These are phyloP conservation scores for Apiospora pterosperma DNA, from an alignment of 2,329 filamentous ascomycete genomes.

Conservation along the genomic window DNA sequence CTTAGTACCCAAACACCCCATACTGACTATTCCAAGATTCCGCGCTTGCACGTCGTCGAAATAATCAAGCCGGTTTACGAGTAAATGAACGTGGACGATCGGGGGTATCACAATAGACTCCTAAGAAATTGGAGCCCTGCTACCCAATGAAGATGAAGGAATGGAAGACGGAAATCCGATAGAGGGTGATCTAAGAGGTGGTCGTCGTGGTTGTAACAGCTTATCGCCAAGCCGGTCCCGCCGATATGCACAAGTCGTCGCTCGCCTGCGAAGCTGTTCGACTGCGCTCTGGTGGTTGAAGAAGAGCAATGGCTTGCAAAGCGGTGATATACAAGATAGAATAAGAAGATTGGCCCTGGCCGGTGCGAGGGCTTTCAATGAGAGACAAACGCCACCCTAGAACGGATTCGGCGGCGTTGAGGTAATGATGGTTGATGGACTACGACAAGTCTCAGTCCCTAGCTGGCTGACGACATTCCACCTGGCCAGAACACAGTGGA, in stretches of 20 bases:
- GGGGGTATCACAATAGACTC: not conserved
- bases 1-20: slow-evolving; percentile 62
- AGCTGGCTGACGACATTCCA: slow-evolving; percentile 5
- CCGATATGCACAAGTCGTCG: slow-evolving; percentile 40
- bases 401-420: not conserved
- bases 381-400: slow-evolving; percentile 14
- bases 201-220: slow-evolving; percentile 17
- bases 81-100: slow-evolving; percentile 14
- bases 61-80: not conserved
- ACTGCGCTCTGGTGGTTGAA: slow-evolving; percentile 30
- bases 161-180: not conserved
- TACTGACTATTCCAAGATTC: slow-evolving; percentile 33
- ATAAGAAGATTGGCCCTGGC: not conserved
- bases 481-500: not conserved
- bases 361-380: slow-evolving; percentile 11
- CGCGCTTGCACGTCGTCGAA: slow-evolving; percentile 6
- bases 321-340: slow-evolving; percentile 9
- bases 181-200: not conserved
- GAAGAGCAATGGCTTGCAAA: slow-evolving; percentile 10
- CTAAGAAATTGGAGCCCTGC: slow-evolving; percentile 6
- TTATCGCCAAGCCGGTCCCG: slow-evolving; percentile 29
- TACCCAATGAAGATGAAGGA: slow-evolving; percentile 8
- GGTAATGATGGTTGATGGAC: not conserved
- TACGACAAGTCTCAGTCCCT: slow-evolving; percentile 2
- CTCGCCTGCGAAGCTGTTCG: slow-evolving; percentile 47